A percentile compares a stretch with the other conserved stretches of the same genome.
Conservation (phyloP, 2,329 filamentous ascomycete genomes). For the Stagonosporopsis vannaccii region DNA sequence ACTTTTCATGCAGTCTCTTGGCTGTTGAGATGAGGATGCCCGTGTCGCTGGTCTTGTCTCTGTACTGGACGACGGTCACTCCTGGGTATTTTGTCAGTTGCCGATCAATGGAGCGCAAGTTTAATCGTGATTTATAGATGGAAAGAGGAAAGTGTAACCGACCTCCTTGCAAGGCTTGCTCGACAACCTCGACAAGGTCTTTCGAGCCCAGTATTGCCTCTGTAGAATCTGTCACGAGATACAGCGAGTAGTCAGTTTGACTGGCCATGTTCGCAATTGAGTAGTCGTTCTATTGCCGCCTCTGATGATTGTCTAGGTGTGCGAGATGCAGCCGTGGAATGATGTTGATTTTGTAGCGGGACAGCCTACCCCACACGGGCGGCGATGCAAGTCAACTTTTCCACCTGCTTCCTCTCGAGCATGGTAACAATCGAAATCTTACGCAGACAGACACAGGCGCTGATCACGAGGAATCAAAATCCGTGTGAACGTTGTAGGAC, state of each 20-base stretch:
- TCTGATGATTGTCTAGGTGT: neutral
- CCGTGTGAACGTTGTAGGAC: neutral
- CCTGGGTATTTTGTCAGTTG: constrained; percentile 47
- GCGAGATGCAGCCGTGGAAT: neutral
- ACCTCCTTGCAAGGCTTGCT: constrained; percentile 77
- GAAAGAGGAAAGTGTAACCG: constrained; percentile 27
- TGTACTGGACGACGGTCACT: constrained; percentile 85
- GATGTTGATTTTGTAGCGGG: constrained; percentile 9
- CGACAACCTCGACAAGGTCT: constrained; percentile 76
- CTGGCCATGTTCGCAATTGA: constrained; percentile 50
- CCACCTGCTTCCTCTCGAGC: neutral
- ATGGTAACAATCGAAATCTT: neutral
- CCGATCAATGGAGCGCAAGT: neutral
- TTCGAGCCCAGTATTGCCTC: constrained; percentile 76
- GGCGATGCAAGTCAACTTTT: constrained; percentile 3
- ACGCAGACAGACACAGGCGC: neutral
- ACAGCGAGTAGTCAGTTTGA: constrained; percentile 77
- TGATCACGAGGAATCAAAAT: neutral
- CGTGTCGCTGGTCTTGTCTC: constrained; percentile 85
- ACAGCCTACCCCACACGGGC: constrained; percentile 14
- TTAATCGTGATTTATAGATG: neutral
- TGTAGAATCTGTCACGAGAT: constrained; percentile 94
- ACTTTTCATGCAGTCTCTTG: constrained; percentile 73
- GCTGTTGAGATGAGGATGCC: constrained; percentile 74
- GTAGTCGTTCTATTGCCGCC: neutral